phyloP scores from a whole-genome alignment of 1,284 basidiomycete genomes.

The Boletus austroedulis region DNA sequence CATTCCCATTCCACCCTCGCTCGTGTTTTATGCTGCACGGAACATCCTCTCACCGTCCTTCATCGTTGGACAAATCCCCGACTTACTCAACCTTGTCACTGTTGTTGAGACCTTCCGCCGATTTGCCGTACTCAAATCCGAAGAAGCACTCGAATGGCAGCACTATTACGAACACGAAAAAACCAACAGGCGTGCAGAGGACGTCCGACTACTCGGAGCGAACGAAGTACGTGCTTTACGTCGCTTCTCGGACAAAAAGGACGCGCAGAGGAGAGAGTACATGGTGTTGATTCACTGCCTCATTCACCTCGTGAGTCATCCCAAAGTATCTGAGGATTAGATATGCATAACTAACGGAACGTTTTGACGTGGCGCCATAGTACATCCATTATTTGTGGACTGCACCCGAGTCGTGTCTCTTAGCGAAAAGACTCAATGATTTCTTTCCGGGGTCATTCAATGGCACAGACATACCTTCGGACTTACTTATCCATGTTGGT shows the following conservation, averaged over 20 bases:
- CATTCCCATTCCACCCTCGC: constrained; percentile 34
- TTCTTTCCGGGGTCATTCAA: constrained; percentile 41
- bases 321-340: neutral
- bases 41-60: constrained; percentile 40
- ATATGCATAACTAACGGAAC: neutral
- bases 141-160: constrained; percentile 37
- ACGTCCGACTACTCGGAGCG: constrained; percentile 17
- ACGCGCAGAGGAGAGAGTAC: constrained; percentile 35
- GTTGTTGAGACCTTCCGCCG: constrained; percentile 43
- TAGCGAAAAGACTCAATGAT: constrained; percentile 41
- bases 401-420: constrained; percentile 30
- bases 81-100: constrained; percentile 43
- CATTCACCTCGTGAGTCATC: constrained; percentile 17
- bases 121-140: constrained; percentile 30
- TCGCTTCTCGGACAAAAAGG: constrained; percentile 13
- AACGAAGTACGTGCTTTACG: constrained; percentile 15
- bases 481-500: constrained; percentile 32
- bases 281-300: constrained; percentile 35
- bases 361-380: constrained; percentile 10
- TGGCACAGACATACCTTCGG: constrained; percentile 20
- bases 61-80: constrained; percentile 36
- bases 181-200: neutral
- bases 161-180: constrained; percentile 29
- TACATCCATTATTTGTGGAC: constrained; percentile 42
- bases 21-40: constrained; percentile 40